phyloP scores from a whole-genome alignment of 2,329 filamentous ascomycete species.

The Alternaria hordeiaustralica region DNA sequence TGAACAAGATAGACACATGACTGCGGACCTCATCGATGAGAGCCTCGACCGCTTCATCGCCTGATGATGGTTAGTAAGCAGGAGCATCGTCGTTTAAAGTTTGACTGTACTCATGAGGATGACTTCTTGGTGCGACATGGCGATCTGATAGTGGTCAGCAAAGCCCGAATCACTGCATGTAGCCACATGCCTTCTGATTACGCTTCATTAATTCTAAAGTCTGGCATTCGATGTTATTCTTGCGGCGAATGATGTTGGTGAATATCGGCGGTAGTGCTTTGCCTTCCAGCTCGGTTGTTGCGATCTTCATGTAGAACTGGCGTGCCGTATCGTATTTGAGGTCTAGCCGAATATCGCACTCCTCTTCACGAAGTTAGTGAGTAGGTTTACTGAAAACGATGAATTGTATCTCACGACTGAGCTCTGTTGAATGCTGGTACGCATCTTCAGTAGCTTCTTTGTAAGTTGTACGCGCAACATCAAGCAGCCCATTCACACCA shows the following conservation, averaged over 20 bases:
- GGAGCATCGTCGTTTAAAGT: neutral
- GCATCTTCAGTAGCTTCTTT: slow-evolving; percentile 86
- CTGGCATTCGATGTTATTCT: slow-evolving; percentile 82
- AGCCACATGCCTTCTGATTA: slow-evolving; percentile 56
- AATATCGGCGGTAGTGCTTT: slow-evolving; percentile 69
- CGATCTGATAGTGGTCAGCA: slow-evolving; percentile 61
- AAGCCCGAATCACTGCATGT: neutral
- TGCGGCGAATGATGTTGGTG: slow-evolving; percentile 77
- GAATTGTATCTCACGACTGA: slow-evolving; percentile 63
- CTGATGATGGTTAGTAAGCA: slow-evolving; percentile 22
- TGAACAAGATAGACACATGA: slow-evolving; percentile 77
- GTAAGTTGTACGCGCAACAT: slow-evolving; percentile 87
- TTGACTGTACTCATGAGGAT: slow-evolving; percentile 69
- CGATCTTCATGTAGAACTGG: slow-evolving; percentile 79
- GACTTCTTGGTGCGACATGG: slow-evolving; percentile 82
- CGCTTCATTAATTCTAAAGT: slow-evolving; percentile 84
- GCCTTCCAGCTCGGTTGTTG: slow-evolving; percentile 67
- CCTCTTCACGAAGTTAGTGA: slow-evolving; percentile 37
- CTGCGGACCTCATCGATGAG: slow-evolving; percentile 75
- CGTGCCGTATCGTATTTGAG: slow-evolving; percentile 79
- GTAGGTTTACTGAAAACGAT: neutral
- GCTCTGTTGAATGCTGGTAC: slow-evolving; percentile 69
- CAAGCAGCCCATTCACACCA: slow-evolving; percentile 82
- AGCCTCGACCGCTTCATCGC: slow-evolving; percentile 73
- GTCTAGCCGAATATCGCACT: slow-evolving; percentile 66